phyloP scores from a whole-genome alignment of 2,329 filamentous ascomycete species.

The Stagonosporopsis vannaccii region DNA sequence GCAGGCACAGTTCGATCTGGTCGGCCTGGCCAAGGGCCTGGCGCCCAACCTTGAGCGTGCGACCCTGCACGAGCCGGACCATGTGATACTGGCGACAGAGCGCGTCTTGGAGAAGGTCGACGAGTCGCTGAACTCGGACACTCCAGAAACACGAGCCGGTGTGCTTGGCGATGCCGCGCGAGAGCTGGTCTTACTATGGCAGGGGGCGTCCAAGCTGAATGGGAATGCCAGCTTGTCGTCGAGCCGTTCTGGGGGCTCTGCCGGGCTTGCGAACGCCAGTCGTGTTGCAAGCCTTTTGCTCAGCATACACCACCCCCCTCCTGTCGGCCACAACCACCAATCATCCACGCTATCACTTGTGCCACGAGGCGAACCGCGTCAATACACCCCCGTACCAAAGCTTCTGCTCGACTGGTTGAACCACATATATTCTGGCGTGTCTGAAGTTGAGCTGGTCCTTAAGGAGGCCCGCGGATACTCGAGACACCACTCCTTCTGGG shows the following conservation, averaged over 20 bases:
- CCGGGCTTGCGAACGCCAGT: constrained; percentile 74
- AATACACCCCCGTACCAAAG: constrained; percentile 68
- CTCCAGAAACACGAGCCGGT: constrained; percentile 37
- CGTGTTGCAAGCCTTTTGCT: constrained; percentile 82
- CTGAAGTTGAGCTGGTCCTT: constrained; percentile 71
- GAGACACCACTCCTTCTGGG: constrained; percentile 82
- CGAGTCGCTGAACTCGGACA: constrained; percentile 42
- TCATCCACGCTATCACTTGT: constrained; percentile 36
- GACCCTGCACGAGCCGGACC: constrained; percentile 70
- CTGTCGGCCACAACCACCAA: constrained; percentile 32
- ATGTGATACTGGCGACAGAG: constrained; percentile 79
- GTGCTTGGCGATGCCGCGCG: constrained; percentile 39
- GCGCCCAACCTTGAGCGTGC: constrained; percentile 65
- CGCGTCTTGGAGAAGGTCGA: constrained; percentile 62
- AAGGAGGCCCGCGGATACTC: constrained; percentile 75
- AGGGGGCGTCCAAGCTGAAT: constrained; percentile 57
- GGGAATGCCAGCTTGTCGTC: constrained; percentile 24
- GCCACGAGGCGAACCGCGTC: constrained; percentile 29
- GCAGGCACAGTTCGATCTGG: constrained; percentile 68
- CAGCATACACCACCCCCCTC: constrained; percentile 72
- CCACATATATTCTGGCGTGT: constrained; percentile 72
- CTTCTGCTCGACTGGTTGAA: constrained; percentile 85
- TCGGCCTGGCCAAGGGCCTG: constrained; percentile 74
- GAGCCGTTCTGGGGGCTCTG: constrained; percentile 56
- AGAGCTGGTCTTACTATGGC: constrained; percentile 51